Percentiles rank a stretch among this genome's conserved stretches.
Conservation (phyloP, 495 filamentous ascomycete species). For the Lichenothelia convexa region DNA sequence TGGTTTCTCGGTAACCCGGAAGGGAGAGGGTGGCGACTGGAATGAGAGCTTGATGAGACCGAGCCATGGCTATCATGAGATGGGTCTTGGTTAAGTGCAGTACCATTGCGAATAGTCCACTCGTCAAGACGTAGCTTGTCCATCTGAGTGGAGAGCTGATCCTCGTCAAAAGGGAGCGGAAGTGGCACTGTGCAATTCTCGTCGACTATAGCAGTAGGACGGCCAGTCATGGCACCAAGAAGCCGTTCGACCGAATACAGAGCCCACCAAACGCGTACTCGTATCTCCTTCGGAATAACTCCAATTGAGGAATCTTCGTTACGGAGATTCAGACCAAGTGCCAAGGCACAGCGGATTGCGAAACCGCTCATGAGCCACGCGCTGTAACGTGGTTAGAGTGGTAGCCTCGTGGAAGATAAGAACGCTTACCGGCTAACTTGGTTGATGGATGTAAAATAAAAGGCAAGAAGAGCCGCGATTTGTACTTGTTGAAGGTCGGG, state of each 20-base stretch:
- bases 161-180: constrained; percentile 7
- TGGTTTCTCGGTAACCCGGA: background rate
- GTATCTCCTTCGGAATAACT: constrained; percentile 6
- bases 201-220: constrained; percentile 8
- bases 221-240: constrained; percentile 7
- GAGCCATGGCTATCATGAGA: no score
- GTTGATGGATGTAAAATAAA: constrained; percentile 39
- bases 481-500: constrained; percentile 39
- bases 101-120: background rate
- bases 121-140: background rate
- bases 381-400: constrained; percentile 19
- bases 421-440: constrained; percentile 39
- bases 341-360: constrained; percentile 36
- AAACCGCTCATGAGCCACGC: constrained; percentile 42
- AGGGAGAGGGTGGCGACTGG: background rate
- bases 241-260: constrained; percentile 10
- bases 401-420: background rate
- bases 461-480: constrained; percentile 35
- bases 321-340: constrained; percentile 41
- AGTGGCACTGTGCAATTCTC: constrained; percentile 8
- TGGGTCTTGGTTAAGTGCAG: no score
- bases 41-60: no score
- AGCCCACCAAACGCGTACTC: constrained; percentile 12
- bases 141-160: constrained; percentile 5
- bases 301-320: constrained; percentile 22